Conservation (phyloP, 345 rosid genomes). For the Trapa incisa region DNA sequence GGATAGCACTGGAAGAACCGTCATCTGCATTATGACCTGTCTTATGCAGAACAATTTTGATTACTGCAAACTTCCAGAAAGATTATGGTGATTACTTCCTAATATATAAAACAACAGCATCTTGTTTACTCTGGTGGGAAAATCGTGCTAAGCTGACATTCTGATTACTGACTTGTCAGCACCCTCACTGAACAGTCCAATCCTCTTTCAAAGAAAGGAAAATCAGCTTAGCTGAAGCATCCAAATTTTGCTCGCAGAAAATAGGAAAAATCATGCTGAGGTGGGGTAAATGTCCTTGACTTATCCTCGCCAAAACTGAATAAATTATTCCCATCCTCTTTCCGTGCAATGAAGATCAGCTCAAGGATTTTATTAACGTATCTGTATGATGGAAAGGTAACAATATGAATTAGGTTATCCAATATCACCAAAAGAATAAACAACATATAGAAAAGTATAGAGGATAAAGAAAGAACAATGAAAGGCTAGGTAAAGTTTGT, state of each 20-base stretch:
- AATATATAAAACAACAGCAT: too few relatives aligned
- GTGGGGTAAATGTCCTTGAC: slow-evolving; percentile 20
- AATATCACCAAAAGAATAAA: neutral
- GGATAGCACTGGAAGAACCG: slow-evolving; percentile 15
- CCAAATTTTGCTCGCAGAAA: slow-evolving; percentile 11
- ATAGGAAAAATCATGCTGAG: slow-evolving; percentile 6
- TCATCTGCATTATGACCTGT: slow-evolving; percentile 20
- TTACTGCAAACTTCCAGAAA: slow-evolving; percentile 17
- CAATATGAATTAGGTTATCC: neutral
- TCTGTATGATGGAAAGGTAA: slow-evolving; percentile 25
- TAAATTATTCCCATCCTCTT: slow-evolving; percentile 29
- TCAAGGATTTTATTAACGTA: slow-evolving; percentile 85
- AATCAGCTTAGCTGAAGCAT: slow-evolving; percentile 13
- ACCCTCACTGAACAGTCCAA: too few relatives aligned
- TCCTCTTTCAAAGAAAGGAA: too few relatives aligned
- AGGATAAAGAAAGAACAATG: neutral
- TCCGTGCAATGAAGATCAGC: slow-evolving; percentile 40
- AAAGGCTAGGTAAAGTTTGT: neutral
- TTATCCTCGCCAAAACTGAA: slow-evolving; percentile 23
- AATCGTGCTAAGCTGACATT: too few relatives aligned
- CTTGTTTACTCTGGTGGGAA: too few relatives aligned
- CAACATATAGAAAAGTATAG: neutral
- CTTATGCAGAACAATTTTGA: slow-evolving; percentile 21
- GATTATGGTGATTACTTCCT: slow-evolving; percentile 19
- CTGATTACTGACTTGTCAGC: too few relatives aligned